These are phyloP conservation scores for Aeschynomene evenia DNA, from an alignment of 306 rosid genomes.

Conservation along the genomic window DNA sequence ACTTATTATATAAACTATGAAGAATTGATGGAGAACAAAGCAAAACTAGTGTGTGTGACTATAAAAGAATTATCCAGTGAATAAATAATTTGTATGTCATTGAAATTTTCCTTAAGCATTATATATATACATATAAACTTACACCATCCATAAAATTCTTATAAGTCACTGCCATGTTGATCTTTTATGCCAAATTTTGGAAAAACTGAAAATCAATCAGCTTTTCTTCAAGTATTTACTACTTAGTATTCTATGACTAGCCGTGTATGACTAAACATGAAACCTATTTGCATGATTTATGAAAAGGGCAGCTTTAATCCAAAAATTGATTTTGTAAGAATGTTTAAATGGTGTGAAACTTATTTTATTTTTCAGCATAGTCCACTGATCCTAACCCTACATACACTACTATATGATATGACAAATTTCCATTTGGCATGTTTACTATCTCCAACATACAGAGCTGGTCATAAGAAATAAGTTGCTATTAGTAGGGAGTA, in stretches of 20 bases:
- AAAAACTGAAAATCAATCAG: neutral
- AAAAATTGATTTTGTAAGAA: neutral
- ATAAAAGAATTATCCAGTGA: neutral
- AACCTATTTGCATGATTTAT: neutral
- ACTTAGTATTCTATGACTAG: neutral
- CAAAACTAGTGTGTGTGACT: neutral
- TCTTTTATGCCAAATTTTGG: neutral
- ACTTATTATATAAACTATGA: neutral
- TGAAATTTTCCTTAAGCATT: neutral
- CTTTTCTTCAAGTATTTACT: neutral
- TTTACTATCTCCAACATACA: neutral
- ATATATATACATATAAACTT: neutral
- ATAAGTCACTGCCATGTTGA: neutral
- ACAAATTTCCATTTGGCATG: neutral
- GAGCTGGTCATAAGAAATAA: neutral
- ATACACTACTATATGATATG: neutral
- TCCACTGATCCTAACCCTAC: neutral
- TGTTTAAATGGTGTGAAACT: neutral
- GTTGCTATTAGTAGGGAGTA: no score
- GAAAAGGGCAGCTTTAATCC: neutral
- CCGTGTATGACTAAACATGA: neutral
- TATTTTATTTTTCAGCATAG: neutral
- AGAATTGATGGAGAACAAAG: neutral
- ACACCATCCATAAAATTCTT: neutral
- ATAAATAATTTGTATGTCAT: neutral